Percentiles rank a stretch among this genome's conserved stretches.
Evolutionary conservation across 2,329 filamentous ascomycete species (phyloP).

Genomic region (Penicillium sp.): DNA sequence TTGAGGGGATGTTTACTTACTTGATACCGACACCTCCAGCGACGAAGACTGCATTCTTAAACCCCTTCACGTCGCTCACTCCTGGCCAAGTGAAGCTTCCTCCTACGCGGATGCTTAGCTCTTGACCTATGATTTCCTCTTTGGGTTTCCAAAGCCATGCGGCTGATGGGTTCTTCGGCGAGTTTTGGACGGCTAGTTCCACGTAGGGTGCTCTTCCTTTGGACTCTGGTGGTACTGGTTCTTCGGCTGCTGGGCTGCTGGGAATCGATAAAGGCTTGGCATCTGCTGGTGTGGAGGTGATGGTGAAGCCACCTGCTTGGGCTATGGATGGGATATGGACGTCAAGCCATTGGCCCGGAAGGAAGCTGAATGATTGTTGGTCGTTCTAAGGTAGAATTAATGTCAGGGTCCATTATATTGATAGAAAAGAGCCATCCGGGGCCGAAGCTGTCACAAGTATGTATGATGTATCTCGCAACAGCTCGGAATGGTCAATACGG

Average conservation of each 20-base stretch:
- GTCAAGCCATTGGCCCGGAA: conserved; percentile 87
- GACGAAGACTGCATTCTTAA: conserved; percentile 69
- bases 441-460: too few species aligned
- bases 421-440: not conserved
- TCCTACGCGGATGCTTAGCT: conserved; percentile 70
- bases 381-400: conserved; percentile 8
- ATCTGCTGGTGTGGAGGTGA: conserved; percentile 72
- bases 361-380: conserved; percentile 58
- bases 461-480: too few species aligned
- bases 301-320: conserved; percentile 82
- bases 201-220: conserved; percentile 55
- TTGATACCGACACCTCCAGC: conserved; percentile 85
- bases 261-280: conserved; percentile 41
- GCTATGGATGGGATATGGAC: conserved; percentile 69
- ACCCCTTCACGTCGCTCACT: conserved; percentile 46
- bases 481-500: not conserved
- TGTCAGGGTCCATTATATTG: not conserved
- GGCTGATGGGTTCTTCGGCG: conserved; percentile 70
- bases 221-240: conserved; percentile 20
- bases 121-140: conserved; percentile 58
- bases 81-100: conserved; percentile 78
- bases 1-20: conserved; percentile 40
- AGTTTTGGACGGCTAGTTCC: conserved; percentile 76
- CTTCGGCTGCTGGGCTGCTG: conserved; percentile 13
- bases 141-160: conserved; percentile 71